Percentiles rank a stretch among this genome's conserved stretches.
These are phyloP conservation scores for Aegilops speltoides DNA, from an alignment of 176 grass and related monocot species.

Conservation along the genomic window DNA sequence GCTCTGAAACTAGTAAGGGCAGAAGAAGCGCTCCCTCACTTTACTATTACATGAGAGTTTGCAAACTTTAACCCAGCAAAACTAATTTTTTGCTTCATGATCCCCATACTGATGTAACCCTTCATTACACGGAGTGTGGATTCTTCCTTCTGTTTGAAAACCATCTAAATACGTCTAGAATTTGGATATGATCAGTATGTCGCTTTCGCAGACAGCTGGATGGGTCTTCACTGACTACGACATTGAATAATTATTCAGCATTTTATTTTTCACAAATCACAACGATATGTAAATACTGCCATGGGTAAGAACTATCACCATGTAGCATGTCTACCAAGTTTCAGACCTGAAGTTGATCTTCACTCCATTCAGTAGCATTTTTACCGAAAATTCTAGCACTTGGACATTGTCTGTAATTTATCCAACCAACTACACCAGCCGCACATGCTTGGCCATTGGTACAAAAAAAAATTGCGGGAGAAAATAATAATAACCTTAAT, in stretches of 20 bases:
- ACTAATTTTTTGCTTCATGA: background rate
- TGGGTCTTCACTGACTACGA: background rate
- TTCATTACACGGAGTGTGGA: background rate
- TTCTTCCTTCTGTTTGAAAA: background rate
- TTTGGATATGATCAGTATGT: background rate
- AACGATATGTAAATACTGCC: background rate
- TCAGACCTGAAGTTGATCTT: background rate
- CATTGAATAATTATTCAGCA: background rate
- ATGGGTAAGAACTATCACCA: background rate
- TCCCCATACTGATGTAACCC: background rate
- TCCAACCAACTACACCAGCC: background rate
- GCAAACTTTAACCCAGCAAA: background rate
- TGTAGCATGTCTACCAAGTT: background rate
- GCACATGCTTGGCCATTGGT: background rate
- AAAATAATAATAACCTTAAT: background rate
- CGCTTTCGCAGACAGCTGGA: conserved; percentile 11
- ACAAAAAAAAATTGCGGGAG: too few relatives aligned
- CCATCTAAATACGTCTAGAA: background rate
- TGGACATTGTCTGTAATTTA: background rate
- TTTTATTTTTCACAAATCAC: background rate
- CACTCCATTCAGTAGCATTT: background rate
- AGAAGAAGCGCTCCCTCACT: background rate
- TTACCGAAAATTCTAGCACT: background rate
- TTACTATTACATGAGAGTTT: background rate
- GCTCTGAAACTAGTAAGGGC: background rate